Evolutionary conservation across 2,329 filamentous ascomycete genomes (phyloP).

Genomic region (Aspergillus alliaceus): DNA sequence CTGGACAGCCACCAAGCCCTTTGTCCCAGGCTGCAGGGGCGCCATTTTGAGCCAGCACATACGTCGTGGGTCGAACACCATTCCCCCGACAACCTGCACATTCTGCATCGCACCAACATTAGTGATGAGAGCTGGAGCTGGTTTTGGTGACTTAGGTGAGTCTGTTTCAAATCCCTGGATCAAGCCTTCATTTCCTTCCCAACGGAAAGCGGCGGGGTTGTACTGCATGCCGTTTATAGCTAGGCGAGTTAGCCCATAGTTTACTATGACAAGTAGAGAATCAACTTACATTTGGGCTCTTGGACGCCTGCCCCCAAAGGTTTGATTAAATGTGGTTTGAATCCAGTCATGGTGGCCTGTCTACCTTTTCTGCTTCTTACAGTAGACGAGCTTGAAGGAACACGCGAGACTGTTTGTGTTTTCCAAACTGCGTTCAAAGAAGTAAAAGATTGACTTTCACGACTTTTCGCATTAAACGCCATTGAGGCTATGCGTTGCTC

Average conservation of each 20-base stretch:
- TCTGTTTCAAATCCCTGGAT: constrained; percentile 72
- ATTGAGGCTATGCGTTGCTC: constrained; percentile 58
- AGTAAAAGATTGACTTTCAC: constrained; percentile 48
- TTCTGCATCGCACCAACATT: constrained; percentile 83
- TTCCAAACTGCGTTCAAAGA: constrained; percentile 62
- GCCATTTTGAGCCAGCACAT: constrained; percentile 95
- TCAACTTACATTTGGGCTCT: constrained; percentile 72
- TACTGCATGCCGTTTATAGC: constrained; percentile 88
- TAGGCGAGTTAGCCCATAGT: constrained; percentile 2
- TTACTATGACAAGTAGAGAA: neutral
- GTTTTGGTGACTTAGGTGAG: constrained; percentile 43
- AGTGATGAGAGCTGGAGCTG: constrained; percentile 72
- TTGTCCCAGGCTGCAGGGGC: constrained; percentile 42
- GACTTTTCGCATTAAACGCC: constrained; percentile 34
- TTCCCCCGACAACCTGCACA: constrained; percentile 91
- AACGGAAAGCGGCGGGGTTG: constrained; percentile 80
- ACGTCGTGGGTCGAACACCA: constrained; percentile 95
- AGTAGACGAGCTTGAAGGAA: constrained; percentile 51
- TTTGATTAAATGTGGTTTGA: constrained; percentile 84
- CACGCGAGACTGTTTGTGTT: constrained; percentile 52
- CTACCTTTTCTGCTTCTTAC: constrained; percentile 47
- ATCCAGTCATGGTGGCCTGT: constrained; percentile 31
- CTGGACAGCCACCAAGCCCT: constrained; percentile 57
- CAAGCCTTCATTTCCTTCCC: constrained; percentile 95
- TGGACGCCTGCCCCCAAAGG: constrained; percentile 72